Evolutionary conservation across 2,329 filamentous ascomycete genomes (phyloP).

Genomic region (Incumbomyces lentus): DNA sequence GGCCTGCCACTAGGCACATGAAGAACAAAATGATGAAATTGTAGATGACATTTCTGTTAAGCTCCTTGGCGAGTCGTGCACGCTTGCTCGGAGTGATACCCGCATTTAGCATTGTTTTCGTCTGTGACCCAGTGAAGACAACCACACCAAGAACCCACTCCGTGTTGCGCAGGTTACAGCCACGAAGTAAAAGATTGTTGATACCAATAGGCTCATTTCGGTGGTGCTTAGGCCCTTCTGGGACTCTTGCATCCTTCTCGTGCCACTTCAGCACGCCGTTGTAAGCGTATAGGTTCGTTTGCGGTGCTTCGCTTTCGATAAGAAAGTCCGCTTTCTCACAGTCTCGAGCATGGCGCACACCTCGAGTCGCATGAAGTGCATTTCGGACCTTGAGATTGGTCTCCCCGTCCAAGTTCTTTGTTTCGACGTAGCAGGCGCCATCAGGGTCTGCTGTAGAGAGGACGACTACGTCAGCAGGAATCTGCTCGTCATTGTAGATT

Average conservation of each 20-base stretch:
- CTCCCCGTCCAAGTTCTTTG: conserved; percentile 94
- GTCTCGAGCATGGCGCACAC: conserved; percentile 77
- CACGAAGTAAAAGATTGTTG: conserved; percentile 88
- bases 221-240: conserved; percentile 52
- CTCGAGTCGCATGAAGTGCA: conserved; percentile 72
- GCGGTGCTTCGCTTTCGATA: conserved; percentile 82
- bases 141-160: conserved; percentile 93
- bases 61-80: conserved; percentile 76
- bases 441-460: conserved; percentile 88
- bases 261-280: conserved; percentile 81
- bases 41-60: conserved; percentile 96
- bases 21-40: conserved; percentile 83
- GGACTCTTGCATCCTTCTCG: conserved; percentile 56
- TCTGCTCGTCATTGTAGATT: conserved; percentile 89
- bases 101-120: conserved; percentile 98
- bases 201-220: conserved; percentile 92
- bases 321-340: conserved; percentile 81
- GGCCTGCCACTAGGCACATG: conserved; percentile 79
- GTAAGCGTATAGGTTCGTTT: conserved; percentile 92
- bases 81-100: conserved; percentile 92
- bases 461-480: conserved; percentile 87
- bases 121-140: conserved; percentile 88
- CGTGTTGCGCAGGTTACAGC: conserved; percentile 87
- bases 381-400: conserved; percentile 94
- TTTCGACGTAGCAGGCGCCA: conserved; percentile 93